Evolutionary conservation across 2,329 filamentous ascomycete genomes (phyloP).

Genomic region (Rhynchosporium secalis): DNA sequence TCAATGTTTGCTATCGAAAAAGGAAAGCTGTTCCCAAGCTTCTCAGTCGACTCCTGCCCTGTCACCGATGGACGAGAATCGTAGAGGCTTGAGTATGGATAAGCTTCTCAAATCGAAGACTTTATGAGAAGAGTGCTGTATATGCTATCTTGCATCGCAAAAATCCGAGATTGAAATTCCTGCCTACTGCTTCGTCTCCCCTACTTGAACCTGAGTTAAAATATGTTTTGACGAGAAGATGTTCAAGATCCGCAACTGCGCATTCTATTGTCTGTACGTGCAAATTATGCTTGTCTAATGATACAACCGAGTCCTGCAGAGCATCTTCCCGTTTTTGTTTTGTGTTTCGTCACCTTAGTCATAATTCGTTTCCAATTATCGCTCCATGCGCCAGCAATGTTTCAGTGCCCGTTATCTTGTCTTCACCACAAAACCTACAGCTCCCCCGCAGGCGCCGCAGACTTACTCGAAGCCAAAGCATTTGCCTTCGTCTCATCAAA

Average conservation of each 20-base stretch:
- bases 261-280: slow-evolving; percentile 8
- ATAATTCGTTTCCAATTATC: neutral
- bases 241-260: slow-evolving; percentile 1
- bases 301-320: neutral
- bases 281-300: neutral
- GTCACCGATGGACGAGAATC: too few relatives aligned
- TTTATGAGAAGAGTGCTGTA: too few relatives aligned
- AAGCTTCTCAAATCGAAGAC: too few relatives aligned
- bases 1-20: too few relatives aligned
- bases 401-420: neutral
- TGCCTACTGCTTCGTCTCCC: too few relatives aligned
- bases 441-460: slow-evolving; percentile 3
- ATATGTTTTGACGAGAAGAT: neutral
- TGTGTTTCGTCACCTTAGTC: too few relatives aligned
- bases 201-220: too few relatives aligned
- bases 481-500: slow-evolving; percentile 53
- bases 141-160: too few relatives aligned
- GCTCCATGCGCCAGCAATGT: neutral
- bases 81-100: too few relatives aligned
- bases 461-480: neutral
- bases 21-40: too few relatives aligned
- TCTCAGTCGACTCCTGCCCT: too few relatives aligned
- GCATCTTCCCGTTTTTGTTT: neutral
- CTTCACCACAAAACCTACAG: neutral
- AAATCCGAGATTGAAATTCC: too few relatives aligned